Evolutionary conservation across 202 grass and related monocot species (phyloP).

Genomic region (Saccharum hybrid): DNA sequence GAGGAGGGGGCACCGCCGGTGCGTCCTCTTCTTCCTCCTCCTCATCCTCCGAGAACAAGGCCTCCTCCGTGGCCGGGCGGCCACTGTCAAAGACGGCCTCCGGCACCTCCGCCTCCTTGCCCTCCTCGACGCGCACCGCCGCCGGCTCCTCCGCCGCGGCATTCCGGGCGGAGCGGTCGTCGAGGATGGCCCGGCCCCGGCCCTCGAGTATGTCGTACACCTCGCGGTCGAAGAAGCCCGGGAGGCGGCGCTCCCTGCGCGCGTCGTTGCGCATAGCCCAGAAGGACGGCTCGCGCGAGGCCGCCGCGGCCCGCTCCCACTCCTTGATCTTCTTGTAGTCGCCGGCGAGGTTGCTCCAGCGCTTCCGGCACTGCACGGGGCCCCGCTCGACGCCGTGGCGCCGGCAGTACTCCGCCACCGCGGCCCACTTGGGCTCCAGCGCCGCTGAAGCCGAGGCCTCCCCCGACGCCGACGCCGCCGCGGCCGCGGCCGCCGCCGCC

Average conservation of each 20-base stretch:
- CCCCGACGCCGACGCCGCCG: slow-evolving; percentile 4
- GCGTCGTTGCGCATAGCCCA: slow-evolving; percentile 85
- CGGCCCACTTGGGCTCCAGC: slow-evolving; percentile 77
- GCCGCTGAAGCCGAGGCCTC: slow-evolving; percentile 29
- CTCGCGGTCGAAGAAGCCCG: slow-evolving; percentile 83
- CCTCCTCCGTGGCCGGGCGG: slow-evolving; percentile 54
- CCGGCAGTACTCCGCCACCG: slow-evolving; percentile 73
- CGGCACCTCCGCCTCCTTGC: slow-evolving; percentile 27
- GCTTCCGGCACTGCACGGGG: slow-evolving; percentile 75
- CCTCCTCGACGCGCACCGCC: slow-evolving; percentile 41
- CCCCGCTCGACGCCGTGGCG: slow-evolving; percentile 71
- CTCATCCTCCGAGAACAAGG: slow-evolving; percentile 56
- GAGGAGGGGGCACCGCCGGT: slow-evolving; percentile 5
- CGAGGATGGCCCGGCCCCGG: slow-evolving; percentile 34
- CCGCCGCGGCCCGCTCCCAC: slow-evolving; percentile 61
- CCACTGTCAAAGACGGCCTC: slow-evolving; percentile 70
- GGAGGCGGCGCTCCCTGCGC: slow-evolving; percentile 66
- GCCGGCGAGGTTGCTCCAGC: slow-evolving; percentile 86
- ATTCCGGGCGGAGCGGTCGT: slow-evolving; percentile 22
- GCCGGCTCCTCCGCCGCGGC: slow-evolving; percentile 29
- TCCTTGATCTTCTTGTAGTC: slow-evolving; percentile 89
- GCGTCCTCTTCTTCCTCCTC: slow-evolving; percentile 48
- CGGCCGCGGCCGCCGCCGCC: slow-evolving; percentile 34
- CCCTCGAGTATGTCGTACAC: slow-evolving; percentile 78
- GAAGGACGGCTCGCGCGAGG: slow-evolving; percentile 62